phyloP scores from a whole-genome alignment of 139 green algal species.

The Asterochloris erici region DNA sequence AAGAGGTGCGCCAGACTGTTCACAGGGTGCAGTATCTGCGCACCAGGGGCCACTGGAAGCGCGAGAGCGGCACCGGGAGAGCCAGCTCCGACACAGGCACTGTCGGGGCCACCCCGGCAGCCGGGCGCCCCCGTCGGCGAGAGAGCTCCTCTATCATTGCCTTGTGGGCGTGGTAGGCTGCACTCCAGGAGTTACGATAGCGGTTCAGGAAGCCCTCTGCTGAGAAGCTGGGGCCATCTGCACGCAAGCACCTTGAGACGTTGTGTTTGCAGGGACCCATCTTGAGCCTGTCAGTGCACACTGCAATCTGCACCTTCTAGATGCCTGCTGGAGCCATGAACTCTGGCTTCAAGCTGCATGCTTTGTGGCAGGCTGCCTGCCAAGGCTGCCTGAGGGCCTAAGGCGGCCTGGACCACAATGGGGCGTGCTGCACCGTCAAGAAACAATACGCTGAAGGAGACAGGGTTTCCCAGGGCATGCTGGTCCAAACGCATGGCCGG shows the following conservation, averaged over 20 bases:
- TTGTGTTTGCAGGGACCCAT: no score
- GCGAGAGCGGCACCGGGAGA: conserved; percentile 33
- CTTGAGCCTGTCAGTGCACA: no score
- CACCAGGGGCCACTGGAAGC: conserved; percentile 37
- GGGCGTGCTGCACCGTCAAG: no score
- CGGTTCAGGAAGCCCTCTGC: conserved; percentile 49
- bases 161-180: conserved; percentile 19
- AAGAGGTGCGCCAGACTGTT: background rate
- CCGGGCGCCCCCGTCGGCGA: conserved; percentile 27
- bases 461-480: no score
- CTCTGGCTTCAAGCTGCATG: no score
- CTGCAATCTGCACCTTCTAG: no score
- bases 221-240: background rate
- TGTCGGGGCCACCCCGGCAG: background rate
- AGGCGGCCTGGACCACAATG: no score
- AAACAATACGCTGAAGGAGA: no score
- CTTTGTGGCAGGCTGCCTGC: no score
- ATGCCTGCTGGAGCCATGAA: no score
- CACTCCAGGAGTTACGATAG: conserved; percentile 48
- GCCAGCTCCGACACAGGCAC: conserved; percentile 35
- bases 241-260: background rate
- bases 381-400: no score
- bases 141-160: conserved; percentile 34
- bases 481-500: no score
- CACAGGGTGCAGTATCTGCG: background rate